These are phyloP conservation scores for Gossypium lobatum DNA, from an alignment of 441 rosid genomes.

Conservation along the genomic window DNA sequence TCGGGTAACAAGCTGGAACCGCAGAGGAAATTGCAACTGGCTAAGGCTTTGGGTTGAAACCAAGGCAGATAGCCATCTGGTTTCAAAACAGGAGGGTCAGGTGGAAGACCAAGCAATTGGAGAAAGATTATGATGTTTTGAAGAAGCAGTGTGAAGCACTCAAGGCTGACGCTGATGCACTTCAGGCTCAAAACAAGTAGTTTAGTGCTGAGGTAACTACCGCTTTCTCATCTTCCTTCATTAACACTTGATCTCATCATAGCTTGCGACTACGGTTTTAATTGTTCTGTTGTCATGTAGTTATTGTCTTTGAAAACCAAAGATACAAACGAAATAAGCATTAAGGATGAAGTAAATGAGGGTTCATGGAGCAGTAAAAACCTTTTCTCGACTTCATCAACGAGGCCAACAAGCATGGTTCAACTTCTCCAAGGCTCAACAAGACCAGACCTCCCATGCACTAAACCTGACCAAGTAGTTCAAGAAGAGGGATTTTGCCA, in stretches of 20 bases:
- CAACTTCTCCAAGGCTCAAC: constrained; percentile 50
- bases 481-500: constrained; percentile 68
- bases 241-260: not conserved
- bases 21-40: constrained; percentile 81
- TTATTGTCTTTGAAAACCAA: constrained; percentile 47
- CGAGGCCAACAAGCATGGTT: constrained; percentile 41
- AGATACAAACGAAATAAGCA: constrained; percentile 36
- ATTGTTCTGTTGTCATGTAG: constrained; percentile 26
- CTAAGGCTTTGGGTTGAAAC: constrained; percentile 77
- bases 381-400: constrained; percentile 41
- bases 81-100: constrained; percentile 93
- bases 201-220: constrained; percentile 64
- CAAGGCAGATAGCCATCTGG: constrained; percentile 92
- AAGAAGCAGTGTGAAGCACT: constrained; percentile 71
- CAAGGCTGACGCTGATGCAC: constrained; percentile 76
- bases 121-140: constrained; percentile 67
- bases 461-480: constrained; percentile 41
- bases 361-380: constrained; percentile 67
- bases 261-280: not conserved
- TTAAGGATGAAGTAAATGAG: constrained; percentile 51
- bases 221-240: not conserved
- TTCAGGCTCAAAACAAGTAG: constrained; percentile 69
- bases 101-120: constrained; percentile 92
- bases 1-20: constrained; percentile 90
- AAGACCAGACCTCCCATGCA: constrained; percentile 43